A percentile compares a stretch with the other conserved stretches of the same genome.
Evolutionary conservation across 345 rosid genomes (phyloP).

Genomic region (Eucalyptus sp.): DNA sequence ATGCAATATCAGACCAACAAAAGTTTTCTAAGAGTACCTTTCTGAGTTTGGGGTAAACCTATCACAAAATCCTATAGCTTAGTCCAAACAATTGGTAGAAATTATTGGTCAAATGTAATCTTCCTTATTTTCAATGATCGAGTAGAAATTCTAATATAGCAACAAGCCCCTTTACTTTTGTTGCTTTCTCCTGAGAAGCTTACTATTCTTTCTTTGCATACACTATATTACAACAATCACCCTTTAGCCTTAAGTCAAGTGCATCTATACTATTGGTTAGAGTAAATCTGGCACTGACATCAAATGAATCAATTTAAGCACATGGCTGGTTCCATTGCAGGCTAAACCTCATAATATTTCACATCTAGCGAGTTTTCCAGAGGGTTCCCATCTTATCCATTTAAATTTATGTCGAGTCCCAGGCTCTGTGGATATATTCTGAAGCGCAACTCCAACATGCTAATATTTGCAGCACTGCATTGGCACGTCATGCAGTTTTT

Average conservation of each 20-base stretch:
- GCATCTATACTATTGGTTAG: neutral
- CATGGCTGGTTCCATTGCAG: neutral
- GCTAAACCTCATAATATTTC: neutral
- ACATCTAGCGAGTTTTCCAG: neutral
- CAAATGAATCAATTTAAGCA: neutral
- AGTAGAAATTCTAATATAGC: neutral
- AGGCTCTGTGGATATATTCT: neutral
- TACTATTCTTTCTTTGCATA: neutral
- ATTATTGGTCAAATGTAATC: neutral
- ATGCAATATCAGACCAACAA: neutral
- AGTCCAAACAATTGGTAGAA: neutral
- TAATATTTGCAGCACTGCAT: neutral
- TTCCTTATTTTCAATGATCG: neutral
- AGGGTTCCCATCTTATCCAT: neutral
- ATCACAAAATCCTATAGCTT: neutral
- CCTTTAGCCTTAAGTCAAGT: neutral
- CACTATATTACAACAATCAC: neutral
- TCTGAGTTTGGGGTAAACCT: neutral
- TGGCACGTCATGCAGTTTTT: neutral
- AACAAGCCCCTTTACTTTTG: neutral
- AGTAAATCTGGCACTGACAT: neutral
- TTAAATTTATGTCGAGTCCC: neutral
- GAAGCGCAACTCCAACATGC: neutral
- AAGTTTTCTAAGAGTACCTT: neutral
- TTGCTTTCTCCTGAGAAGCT: neutral